phyloP scores from a whole-genome alignment of 306 rosid species.

The Lotus japonicus region DNA sequence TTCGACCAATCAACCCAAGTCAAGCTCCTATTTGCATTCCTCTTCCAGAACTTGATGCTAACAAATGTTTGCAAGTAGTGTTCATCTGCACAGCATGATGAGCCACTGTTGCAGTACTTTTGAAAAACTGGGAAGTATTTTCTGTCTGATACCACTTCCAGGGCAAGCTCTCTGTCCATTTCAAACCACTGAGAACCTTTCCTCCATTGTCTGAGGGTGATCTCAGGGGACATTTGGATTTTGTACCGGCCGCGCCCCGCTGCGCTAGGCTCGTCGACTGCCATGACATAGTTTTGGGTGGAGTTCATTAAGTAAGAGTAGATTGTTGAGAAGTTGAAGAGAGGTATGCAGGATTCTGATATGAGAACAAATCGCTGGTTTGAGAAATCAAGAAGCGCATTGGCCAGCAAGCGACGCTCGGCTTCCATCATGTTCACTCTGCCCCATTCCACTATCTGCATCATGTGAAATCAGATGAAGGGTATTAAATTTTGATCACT shows the following conservation, averaged over 20 bases:
- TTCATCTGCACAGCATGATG: conserved; percentile 67
- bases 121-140: conserved; percentile 46
- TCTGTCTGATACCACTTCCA: conserved; percentile 48
- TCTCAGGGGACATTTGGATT: conserved; percentile 38
- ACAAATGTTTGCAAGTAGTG: conserved; percentile 70
- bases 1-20: conserved; percentile 82
- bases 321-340: conserved; percentile 63
- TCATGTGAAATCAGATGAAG: neutral
- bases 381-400: conserved; percentile 79
- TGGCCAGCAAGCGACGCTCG: conserved; percentile 70
- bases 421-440: conserved; percentile 74
- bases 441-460: conserved; percentile 76
- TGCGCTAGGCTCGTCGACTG: conserved; percentile 38
- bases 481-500: neutral
- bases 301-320: conserved; percentile 58
- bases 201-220: conserved; percentile 53
- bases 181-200: conserved; percentile 92
- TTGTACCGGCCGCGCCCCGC: conserved; percentile 60
- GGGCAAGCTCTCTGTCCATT: conserved; percentile 52
- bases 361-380: conserved; percentile 70
- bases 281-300: conserved; percentile 33
- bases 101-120: conserved; percentile 12
- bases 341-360: conserved; percentile 80
- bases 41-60: conserved; percentile 38
- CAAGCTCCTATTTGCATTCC: conserved; percentile 61